Conservation (phyloP, 257 asterid genomes). For the Penstemon davidsonii region DNA sequence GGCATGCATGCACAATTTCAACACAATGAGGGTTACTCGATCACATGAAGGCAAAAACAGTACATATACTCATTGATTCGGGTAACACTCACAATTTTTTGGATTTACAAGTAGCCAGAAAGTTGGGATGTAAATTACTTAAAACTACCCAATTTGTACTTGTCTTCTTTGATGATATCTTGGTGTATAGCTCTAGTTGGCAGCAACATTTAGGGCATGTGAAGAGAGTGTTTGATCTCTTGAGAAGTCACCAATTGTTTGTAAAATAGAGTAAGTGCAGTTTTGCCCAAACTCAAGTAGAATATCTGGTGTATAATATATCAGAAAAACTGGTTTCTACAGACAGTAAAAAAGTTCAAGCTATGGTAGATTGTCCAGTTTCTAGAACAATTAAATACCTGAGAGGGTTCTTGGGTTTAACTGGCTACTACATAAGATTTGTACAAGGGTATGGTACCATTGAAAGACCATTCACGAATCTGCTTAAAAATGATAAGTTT, state of each 20-base stretch:
- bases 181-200: slow-evolving; percentile 4
- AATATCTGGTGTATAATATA: slow-evolving; percentile 5
- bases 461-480: neutral
- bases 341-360: neutral
- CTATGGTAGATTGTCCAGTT: neutral
- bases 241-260: neutral
- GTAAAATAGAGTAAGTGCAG: neutral
- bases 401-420: slow-evolving; percentile 9
- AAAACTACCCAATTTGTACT: neutral
- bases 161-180: slow-evolving; percentile 22
- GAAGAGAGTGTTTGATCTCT: neutral
- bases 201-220: neutral
- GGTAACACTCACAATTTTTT: too few relatives aligned
- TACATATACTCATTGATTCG: too few relatives aligned
- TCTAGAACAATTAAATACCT: neutral
- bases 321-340: neutral
- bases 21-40: too few relatives aligned
- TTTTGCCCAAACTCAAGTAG: neutral
- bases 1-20: too few relatives aligned
- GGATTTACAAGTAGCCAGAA: too few relatives aligned
- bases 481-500: neutral
- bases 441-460: neutral
- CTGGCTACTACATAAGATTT: neutral
- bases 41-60: too few relatives aligned
- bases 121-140: too few relatives aligned